Conservation (phyloP, 345 rosid species). For the Salix exigua region DNA sequence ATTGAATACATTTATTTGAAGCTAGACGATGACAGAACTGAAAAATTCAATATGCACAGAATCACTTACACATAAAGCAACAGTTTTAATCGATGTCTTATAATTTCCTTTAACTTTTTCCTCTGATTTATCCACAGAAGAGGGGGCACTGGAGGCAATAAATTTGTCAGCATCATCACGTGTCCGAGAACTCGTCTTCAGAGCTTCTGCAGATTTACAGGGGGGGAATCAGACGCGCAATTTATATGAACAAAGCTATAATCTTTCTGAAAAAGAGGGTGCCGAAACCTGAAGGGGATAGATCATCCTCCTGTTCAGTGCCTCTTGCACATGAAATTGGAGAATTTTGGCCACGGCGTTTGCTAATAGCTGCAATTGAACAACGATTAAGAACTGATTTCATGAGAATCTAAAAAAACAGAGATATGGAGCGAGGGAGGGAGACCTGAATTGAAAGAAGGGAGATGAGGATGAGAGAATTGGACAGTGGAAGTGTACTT, state of each 20-base stretch:
- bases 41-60: background rate
- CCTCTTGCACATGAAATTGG: conserved; percentile 43
- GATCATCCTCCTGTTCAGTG: conserved; percentile 52
- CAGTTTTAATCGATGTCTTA: conserved; percentile 60
- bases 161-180: conserved; percentile 24
- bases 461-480: conserved; percentile 26
- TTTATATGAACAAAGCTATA: background rate
- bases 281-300: conserved; percentile 49
- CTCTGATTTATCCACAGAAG: conserved; percentile 27
- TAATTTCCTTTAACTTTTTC: conserved; percentile 31
- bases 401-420: background rate
- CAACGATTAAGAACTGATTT: background rate
- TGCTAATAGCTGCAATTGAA: conserved; percentile 32
- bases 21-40: conserved; percentile 6
- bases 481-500: conserved; percentile 30
- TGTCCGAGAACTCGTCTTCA: conserved; percentile 27
- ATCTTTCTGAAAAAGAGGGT: background rate
- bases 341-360: conserved; percentile 23
- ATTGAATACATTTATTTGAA: conserved; percentile 15
- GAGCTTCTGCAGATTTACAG: conserved; percentile 41
- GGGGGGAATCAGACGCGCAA: background rate
- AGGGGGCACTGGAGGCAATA: conserved; percentile 9
- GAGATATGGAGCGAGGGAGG: background rate
- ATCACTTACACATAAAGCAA: conserved; percentile 74
- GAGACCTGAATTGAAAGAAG: conserved; percentile 33